Evolutionary conservation across 441 rosid genomes (phyloP).

Genomic region (Gossypium davidsonii): DNA sequence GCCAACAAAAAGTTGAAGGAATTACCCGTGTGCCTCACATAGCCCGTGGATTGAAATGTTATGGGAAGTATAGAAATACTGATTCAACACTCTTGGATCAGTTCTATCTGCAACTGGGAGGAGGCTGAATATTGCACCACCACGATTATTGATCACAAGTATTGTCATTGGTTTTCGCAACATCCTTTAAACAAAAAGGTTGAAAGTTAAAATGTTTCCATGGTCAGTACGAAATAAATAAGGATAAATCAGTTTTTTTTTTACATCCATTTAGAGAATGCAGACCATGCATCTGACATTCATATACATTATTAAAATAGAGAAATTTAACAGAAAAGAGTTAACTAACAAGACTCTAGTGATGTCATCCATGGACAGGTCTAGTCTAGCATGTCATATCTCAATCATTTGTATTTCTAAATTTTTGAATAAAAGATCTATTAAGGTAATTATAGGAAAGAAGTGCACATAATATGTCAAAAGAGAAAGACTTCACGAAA

Average conservation of each 20-base stretch:
- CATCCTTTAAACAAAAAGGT: conserved; percentile 40
- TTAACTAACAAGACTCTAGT: neutral
- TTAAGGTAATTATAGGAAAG: neutral
- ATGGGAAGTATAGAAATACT: conserved; percentile 85
- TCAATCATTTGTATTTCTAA: neutral
- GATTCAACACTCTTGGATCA: conserved; percentile 59
- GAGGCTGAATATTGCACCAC: conserved; percentile 96
- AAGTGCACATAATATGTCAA: neutral
- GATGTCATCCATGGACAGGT: neutral
- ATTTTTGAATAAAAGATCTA: neutral
- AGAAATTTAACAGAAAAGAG: neutral
- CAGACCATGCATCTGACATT: neutral
- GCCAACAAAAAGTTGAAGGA: conserved; percentile 9
- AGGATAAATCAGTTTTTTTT: neutral
- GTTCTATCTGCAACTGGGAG: conserved; percentile 84
- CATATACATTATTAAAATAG: neutral
- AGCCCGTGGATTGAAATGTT: conserved; percentile 62
- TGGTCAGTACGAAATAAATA: neutral
- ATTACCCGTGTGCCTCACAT: conserved; percentile 87
- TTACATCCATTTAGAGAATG: neutral
- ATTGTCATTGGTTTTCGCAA: conserved; percentile 73
- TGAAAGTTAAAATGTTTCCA: neutral
- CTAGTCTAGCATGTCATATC: conserved; percentile 4
- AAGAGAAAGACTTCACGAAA: neutral
- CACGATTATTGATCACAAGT: conserved; percentile 85